Percentiles rank a stretch among this genome's conserved stretches.
phyloP scores from a whole-genome alignment of 768 basidiomycete species.

The Pulveroboletus sp. region DNA sequence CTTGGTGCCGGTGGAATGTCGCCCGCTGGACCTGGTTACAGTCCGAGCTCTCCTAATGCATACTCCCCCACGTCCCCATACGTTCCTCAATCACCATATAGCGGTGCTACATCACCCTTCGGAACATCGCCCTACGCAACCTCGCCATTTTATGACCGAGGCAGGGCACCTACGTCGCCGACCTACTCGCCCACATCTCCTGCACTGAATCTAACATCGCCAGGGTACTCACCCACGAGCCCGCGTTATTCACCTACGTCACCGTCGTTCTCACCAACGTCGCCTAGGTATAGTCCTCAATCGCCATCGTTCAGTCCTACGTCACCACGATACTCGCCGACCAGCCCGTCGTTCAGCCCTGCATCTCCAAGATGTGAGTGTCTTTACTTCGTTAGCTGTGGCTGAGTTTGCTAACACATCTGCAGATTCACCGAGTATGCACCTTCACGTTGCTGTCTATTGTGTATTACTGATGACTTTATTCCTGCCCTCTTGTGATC shows the following conservation, averaged over 20 bases:
- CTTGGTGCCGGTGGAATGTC: conserved; percentile 83
- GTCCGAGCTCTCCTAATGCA: conserved; percentile 84
- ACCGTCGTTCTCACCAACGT: conserved; percentile 81
- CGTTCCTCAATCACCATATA: conserved; percentile 79
- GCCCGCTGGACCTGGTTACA: conserved; percentile 82
- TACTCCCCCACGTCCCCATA: conserved; percentile 91
- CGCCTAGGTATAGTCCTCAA: conserved; percentile 81
- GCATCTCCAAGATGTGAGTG: conserved; percentile 85
- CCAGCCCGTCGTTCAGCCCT: conserved; percentile 87
- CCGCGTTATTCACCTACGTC: conserved; percentile 84
- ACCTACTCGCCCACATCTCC: conserved; percentile 89
- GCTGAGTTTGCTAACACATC: not conserved
- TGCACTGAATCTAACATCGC: conserved; percentile 75
- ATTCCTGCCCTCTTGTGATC: not conserved
- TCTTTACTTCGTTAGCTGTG: not conserved
- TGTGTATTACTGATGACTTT: conserved; percentile 22
- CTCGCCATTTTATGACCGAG: conserved; percentile 74
- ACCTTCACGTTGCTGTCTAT: conserved; percentile 6
- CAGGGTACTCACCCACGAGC: conserved; percentile 63
- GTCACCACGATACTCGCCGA: conserved; percentile 84
- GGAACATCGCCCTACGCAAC: conserved; percentile 77
- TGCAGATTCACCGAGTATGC: conserved; percentile 78
- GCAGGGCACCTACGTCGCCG: conserved; percentile 68
- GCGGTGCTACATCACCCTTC: conserved; percentile 78
- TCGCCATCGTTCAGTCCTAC: conserved; percentile 90